Evolutionary conservation across 192 early-diverging fungal species (phyloP), one percentile per base, ranked within the genome.

Genomic region (Oehlia diaphana): DNA sequence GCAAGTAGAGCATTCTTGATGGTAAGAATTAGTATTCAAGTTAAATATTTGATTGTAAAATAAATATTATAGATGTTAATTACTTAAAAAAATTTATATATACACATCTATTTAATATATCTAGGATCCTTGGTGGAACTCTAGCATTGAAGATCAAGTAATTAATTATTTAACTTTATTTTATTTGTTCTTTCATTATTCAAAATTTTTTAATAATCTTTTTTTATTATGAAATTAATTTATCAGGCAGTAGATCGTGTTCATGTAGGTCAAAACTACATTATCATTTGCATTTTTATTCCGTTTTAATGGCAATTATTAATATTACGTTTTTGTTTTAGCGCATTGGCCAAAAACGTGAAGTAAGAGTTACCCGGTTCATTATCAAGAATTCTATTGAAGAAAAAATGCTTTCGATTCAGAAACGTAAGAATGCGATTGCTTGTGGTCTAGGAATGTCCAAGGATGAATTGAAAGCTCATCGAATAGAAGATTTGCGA

Each of bases 161-260:
- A 21, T 58, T 58, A 3, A 58, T 58, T n/a, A 16, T 21, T 58
- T 0, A 19, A 7, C 31, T 58, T 58, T 16, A 14, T 19, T 14
- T 21, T 58, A 21, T 58, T 58, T 6, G 3, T 58, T 58, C 19
- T 16, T 19, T 58, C 16, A 21, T 58, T 58, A 53, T 58, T 58
- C 50, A 58, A 58, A 21, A 21, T 21, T 58, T 6, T 26, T 6
- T 58, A 6, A 58, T 7, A 0, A 58, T 19, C 12, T n/a, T 58
- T 58, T 16, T 58, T 58, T 1, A 58, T 58, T 19, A 19, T 58
- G 4, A 21, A 58, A 58, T 58, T 58, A 58, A 58, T 21, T 58
- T 80, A 88, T 23, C 93, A 95, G 83, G 94, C 94, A 0, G 92
- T 95, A 28, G 94, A 95, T 81, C 89, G 94, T 58, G 91, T 95